Conservation (phyloP, 352 stramenopile genomes). For the Aphanomyces invadans region DNA sequence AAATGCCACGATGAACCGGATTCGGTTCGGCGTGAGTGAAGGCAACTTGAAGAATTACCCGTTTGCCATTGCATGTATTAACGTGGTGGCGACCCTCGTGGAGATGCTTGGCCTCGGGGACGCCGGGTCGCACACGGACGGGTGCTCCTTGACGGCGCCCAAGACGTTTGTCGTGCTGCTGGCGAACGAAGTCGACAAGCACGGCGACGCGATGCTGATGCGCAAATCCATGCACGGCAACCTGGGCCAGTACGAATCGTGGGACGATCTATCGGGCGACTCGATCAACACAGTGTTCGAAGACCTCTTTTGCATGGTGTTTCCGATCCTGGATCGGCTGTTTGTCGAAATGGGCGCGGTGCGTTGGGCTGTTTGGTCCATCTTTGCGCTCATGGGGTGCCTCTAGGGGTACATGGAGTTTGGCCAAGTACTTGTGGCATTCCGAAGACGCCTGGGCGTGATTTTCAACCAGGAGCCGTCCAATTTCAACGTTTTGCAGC, state of each 20-base stretch:
- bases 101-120: conserved; percentile 73
- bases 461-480: conserved; percentile 66
- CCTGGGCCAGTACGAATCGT: conserved; percentile 44
- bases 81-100: conserved; percentile 61
- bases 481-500: conserved; percentile 51
- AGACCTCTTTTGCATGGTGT: conserved; percentile 75
- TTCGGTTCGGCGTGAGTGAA: conserved; percentile 71
- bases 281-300: conserved; percentile 78
- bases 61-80: conserved; percentile 81
- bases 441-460: conserved; percentile 50
- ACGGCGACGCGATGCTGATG: conserved; percentile 1
- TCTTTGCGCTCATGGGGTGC: too few species aligned
- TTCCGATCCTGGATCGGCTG: conserved; percentile 68
- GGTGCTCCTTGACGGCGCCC: conserved; percentile 56
- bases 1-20: conserved; percentile 70
- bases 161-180: conserved; percentile 73
- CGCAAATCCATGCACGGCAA: conserved; percentile 24
- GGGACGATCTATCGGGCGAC: conserved; percentile 65
- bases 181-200: conserved; percentile 34
- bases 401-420: conserved; percentile 84
- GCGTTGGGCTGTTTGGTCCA: conserved; percentile 31
- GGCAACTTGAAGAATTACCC: conserved; percentile 87
- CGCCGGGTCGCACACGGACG: conserved; percentile 65
- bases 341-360: conserved; percentile 85
- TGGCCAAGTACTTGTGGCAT: conserved; percentile 64